These are phyloP conservation scores for Protomyces pachydermus DNA, from an alignment of 1,139 yeast genomes.

Conservation along the genomic window DNA sequence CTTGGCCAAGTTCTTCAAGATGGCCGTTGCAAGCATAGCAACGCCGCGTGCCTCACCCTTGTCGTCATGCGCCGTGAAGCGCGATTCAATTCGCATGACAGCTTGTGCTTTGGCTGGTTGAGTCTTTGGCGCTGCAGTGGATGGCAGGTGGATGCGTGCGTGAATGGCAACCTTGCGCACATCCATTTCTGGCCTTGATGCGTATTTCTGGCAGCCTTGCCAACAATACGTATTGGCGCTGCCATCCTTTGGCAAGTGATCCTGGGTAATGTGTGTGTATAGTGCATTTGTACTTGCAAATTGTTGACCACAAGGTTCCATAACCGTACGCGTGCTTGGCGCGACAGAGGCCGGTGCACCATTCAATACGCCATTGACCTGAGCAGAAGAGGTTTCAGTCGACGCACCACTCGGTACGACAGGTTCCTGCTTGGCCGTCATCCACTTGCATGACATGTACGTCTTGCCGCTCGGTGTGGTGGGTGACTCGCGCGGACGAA, in stretches of 20 bases:
- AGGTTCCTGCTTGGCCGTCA: not conserved
- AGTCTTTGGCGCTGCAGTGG: not conserved
- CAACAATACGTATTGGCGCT: conserved; percentile 29
- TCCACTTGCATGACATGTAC: conserved; percentile 33
- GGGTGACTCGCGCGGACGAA: conserved; percentile 57
- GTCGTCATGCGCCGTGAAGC: conserved; percentile 33
- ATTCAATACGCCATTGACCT: not conserved
- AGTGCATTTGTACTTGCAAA: conserved; percentile 32
- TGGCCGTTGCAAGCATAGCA: conserved; percentile 40
- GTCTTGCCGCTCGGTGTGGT: conserved; percentile 41
- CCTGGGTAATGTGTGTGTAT: conserved; percentile 32
- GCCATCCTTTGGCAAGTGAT: conserved; percentile 29
- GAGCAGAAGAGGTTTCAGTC: not conserved
- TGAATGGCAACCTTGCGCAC: conserved; percentile 31
- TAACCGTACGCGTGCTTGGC: not conserved
- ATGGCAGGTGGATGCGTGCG: conserved; percentile 33
- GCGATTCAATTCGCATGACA: not conserved
- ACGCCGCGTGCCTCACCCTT: conserved; percentile 35
- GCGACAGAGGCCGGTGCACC: not conserved
- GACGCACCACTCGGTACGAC: not conserved
- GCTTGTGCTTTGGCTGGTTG: conserved; percentile 9
- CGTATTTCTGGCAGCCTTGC: conserved; percentile 31
- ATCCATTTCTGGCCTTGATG: conserved; percentile 29
- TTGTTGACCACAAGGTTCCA: conserved; percentile 25
- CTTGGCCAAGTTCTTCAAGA: conserved; percentile 37